These are phyloP conservation scores for Withania somnifera DNA, from an alignment of 305 asterid species.

Conservation along the genomic window DNA sequence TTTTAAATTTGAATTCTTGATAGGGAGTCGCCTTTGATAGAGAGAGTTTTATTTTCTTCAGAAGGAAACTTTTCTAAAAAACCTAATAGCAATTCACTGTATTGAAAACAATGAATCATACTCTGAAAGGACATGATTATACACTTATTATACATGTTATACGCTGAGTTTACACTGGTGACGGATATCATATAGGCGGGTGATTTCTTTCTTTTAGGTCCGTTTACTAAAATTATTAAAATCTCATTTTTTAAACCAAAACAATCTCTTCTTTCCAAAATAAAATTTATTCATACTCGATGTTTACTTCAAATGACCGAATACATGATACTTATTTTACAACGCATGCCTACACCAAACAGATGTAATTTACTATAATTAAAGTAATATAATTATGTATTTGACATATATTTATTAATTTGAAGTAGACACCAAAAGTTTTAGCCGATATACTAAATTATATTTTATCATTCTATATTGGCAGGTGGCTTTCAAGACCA, in stretches of 20 bases:
- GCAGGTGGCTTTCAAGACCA: slow-evolving; percentile 10
- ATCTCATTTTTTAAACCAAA: background rate
- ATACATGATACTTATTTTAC: background rate
- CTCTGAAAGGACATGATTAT: no score
- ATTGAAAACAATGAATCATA: no score
- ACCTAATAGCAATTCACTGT: no score
- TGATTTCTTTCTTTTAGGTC: no score
- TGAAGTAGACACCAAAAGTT: no score
- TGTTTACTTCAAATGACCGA: background rate
- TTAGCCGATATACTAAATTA: no score
- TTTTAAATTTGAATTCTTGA: background rate
- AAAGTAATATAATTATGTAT: no score
- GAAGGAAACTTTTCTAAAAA: background rate
- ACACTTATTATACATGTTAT: background rate
- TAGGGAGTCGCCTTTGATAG: background rate
- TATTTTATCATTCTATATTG: background rate
- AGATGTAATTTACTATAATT: no score
- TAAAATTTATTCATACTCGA: no score
- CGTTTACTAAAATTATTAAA: background rate
- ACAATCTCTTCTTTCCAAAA: background rate
- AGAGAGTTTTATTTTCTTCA: background rate
- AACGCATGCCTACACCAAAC: no score
- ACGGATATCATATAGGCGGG: no score
- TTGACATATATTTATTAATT: no score
- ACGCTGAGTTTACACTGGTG: background rate